Base-by-base conservation (phyloP, 306 rosid species). In the Pachyrhizus erosus region DNA sequence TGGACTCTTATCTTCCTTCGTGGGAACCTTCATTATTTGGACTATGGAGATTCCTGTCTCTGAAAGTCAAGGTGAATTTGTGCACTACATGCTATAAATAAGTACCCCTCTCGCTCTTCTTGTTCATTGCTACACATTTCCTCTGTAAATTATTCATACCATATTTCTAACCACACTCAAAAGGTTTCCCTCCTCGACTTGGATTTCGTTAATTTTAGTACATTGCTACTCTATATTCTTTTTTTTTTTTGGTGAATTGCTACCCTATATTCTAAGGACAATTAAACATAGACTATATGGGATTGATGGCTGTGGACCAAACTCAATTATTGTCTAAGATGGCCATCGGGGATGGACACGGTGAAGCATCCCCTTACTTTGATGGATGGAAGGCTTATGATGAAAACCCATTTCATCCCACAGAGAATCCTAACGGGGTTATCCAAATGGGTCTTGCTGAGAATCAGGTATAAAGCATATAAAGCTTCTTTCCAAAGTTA, bases 391-490 rank as follows among this genome's bases (percentile, higher is more conserved):
- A 95, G 71, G 97, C 98, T 20, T 87, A 88, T 51, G 97, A 95
- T 7, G 52, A 45, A 33, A 40, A 95, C 57, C 98, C 98, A 0
- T 95, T 86, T 78, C 93, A 93, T 11, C 82, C 76, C 31, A 89
- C 72, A 24, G 15, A 79, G 0, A 95, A 95, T 51, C 89, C 92
- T 77, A 6, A 80, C 1, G 98, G 98, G 3, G 97, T 95, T 62
- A 91, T 95, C 80, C 98, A 95, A 75, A 95, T 95, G 98, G 98
- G 98, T 39, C 90, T 95, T 1, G 98, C 97, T 39, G 98, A 95
- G 81, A 95, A 95, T 85, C 89, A 88, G 92, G 97, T 94, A 91
- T 37, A 68, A 3, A 33, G 0, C 43, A 1, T 9, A 0, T 33
- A 15, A 17, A 65, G 12, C 45, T 31, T 65, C 45, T 33, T 33